Base-by-base conservation (phyloP, 2,329 filamentous ascomycete genomes). In the Pseudopyricularia javanii region DNA sequence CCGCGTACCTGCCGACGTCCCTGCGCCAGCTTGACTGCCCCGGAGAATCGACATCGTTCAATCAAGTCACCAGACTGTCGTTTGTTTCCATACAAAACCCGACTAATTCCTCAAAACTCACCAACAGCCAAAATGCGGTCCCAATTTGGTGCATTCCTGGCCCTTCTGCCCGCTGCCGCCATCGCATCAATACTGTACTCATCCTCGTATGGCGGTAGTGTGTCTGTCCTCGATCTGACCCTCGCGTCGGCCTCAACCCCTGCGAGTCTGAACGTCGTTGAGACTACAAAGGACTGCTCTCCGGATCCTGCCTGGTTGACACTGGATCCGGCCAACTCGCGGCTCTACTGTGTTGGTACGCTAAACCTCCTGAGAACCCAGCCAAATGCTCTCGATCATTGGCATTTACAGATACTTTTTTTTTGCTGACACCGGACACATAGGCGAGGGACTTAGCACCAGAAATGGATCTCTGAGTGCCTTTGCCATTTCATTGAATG, bases 241-340 rank as follows among this genome's bases (percentile, higher is more conserved):
- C 54, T 63, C 53, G 28, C 48, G 20, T 32, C 48, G 4, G 48
- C 32, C 48, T 45, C 40, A 7, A 45, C 22, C 7, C 26, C 57
- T 60, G 20, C 14, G 24, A 55, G 55, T 52, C 70, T 82, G 55
- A 64, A 68, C 58, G 60, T 64, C 20, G 63, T 75, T 17, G 70
- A 70, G 51, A 64, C 65, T 3, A 70, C 69, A 22, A 69, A 68
- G 51, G 68, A 66, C 33, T 84, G 80, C 63, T 75, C 70, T 9
- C 64, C 68, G 2, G 75, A 73, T 55, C 76, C 82, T 5, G 76
- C 79, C 11, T 86, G 82, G 80, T 66, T 85, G 54, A 76, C 77
- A 20, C 69, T 81, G 20, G 75, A 81, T 60, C 63, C 69, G 54
- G 60, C 67, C 47, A 70, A 73, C 55, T 68, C 68, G 22, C 63